Evolutionary conservation across 805 yeast genomes (phyloP).

Genomic region (Ogataea polymorpha): DNA sequence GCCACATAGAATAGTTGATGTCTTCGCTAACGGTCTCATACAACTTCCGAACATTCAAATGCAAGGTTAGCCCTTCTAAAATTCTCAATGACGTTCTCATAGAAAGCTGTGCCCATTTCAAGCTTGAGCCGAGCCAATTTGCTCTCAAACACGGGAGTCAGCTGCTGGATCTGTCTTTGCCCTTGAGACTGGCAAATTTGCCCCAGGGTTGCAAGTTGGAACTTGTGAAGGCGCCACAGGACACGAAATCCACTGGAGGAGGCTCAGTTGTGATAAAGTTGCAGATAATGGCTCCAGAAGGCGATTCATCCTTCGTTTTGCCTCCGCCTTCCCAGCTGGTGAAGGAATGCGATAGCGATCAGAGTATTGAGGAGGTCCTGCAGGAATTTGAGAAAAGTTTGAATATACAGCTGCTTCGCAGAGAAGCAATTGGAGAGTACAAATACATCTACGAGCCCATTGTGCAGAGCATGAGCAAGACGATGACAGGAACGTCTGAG

Average conservation of each 20-base stretch:
- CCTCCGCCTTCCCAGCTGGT: constrained; percentile 17
- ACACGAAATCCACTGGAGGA: not conserved
- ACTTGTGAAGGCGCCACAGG: constrained; percentile 15
- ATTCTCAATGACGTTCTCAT: constrained; percentile 36
- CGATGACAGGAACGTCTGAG: constrained; percentile 18
- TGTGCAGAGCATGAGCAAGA: constrained; percentile 26
- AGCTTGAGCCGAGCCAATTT: constrained; percentile 22
- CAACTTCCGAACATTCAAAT: constrained; percentile 33
- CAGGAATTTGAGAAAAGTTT: constrained; percentile 14
- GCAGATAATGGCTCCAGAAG: constrained; percentile 21
- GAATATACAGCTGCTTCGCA: not conserved
- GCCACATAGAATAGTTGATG: constrained; percentile 26
- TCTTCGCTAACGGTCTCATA: constrained; percentile 36
- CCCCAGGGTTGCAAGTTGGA: constrained; percentile 44
- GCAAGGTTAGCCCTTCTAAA: constrained; percentile 35
- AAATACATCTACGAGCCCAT: constrained; percentile 17
- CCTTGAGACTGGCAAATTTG: constrained; percentile 41
- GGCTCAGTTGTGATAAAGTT: constrained; percentile 23
- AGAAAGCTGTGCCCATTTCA: constrained; percentile 37
- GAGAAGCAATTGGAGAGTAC: not conserved
- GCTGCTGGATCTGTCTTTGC: constrained; percentile 37
- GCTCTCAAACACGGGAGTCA: constrained; percentile 30
- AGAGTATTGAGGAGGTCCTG: constrained; percentile 15
- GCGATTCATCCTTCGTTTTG: constrained; percentile 11
- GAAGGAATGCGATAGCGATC: constrained; percentile 9